These are phyloP conservation scores for Larix kaempferi DNA, from an alignment of 75 land plant species.

Conservation along the genomic window DNA sequence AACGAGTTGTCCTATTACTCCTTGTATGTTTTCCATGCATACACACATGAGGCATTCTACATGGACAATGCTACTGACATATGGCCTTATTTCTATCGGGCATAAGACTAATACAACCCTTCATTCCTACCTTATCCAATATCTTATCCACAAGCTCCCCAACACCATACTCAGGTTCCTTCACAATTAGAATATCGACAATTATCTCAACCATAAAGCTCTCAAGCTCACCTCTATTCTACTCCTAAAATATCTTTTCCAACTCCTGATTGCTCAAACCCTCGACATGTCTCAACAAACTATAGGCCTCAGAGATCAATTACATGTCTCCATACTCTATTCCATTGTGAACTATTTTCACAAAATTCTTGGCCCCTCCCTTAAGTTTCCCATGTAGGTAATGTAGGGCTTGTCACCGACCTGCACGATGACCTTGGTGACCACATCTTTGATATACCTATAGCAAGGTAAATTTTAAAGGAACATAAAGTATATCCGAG, in stretches of 20 bases:
- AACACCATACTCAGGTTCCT: no score
- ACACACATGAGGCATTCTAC: no score
- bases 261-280: slow-evolving; percentile 19
- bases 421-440: slow-evolving; percentile 28
- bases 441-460: slow-evolving; percentile 21
- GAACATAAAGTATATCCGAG: no score
- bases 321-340: slow-evolving; percentile 35
- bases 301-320: slow-evolving; percentile 29
- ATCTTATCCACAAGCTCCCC: no score
- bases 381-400: slow-evolving; percentile 17
- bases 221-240: slow-evolving; percentile 27
- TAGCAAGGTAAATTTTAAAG: background rate
- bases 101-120: no score
- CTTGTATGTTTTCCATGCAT: no score
- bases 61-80: no score
- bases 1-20: no score
- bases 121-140: no score
- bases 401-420: slow-evolving; percentile 31
- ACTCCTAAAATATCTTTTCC: slow-evolving; percentile 20
- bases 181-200: no score
- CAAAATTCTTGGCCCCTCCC: slow-evolving; percentile 23
- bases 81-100: no score
- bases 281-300: slow-evolving; percentile 21
- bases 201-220: slow-evolving; percentile 22
- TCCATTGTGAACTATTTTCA: slow-evolving; percentile 25